These are phyloP conservation scores for Mucor racemosus DNA, from an alignment of 371 early-diverging fungal species.

Conservation along the genomic window DNA sequence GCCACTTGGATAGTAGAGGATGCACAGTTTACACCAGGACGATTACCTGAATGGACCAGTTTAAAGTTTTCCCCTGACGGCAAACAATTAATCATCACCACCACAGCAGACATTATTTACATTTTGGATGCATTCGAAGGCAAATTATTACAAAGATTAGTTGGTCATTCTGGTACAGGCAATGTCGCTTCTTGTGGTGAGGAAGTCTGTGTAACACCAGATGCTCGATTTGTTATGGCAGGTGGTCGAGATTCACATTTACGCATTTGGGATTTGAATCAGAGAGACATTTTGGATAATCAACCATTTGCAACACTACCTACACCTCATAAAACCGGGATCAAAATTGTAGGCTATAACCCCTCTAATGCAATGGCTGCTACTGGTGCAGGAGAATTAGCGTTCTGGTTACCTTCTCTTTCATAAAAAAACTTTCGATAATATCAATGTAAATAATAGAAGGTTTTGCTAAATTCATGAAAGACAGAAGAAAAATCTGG, in stretches of 20 bases:
- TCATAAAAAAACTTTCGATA: background rate
- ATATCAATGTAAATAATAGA: too few species aligned
- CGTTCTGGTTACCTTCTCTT: conserved; percentile 41
- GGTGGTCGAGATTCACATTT: conserved; percentile 75
- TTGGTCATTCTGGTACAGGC: conserved; percentile 51
- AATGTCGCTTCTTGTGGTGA: conserved; percentile 46
- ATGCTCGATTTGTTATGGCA: conserved; percentile 72
- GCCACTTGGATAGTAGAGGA: conserved; percentile 44
- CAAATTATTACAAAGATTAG: conserved; percentile 50
- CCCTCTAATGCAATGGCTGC: conserved; percentile 75
- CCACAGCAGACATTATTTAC: conserved; percentile 65
- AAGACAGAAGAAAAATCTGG: too few species aligned
- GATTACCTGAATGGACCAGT: conserved; percentile 58
- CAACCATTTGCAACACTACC: conserved; percentile 30
- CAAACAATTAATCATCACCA: conserved; percentile 72
- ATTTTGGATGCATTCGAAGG: conserved; percentile 76
- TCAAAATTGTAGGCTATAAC: conserved; percentile 69
- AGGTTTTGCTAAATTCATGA: too few species aligned
- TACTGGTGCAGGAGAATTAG: conserved; percentile 39
- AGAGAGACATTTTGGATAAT: conserved; percentile 19
- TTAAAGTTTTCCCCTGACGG: conserved; percentile 81
- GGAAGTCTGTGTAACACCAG: conserved; percentile 76
- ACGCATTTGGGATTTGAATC: conserved; percentile 66
- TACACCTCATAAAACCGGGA: conserved; percentile 45
- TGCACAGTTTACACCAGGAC: conserved; percentile 31